Evolutionary conservation across 495 filamentous ascomycete species (phyloP).

Genomic region (Penicillium cataractarum): DNA sequence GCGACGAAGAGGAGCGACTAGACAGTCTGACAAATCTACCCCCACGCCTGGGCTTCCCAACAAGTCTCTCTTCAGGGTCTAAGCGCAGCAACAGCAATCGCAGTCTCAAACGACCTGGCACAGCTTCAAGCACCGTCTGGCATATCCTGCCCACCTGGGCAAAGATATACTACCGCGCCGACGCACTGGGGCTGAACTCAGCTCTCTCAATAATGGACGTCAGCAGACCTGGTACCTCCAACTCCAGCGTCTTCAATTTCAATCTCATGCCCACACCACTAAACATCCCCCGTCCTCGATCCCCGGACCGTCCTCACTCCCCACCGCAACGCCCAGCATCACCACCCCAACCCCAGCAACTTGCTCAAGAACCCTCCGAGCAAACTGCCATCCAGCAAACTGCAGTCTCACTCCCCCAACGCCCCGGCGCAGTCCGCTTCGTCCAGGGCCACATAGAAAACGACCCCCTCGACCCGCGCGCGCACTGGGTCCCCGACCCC

Average conservation of each 20-base stretch:
- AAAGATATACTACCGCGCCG: constrained; percentile 50
- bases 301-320: constrained; percentile 25
- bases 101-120: constrained; percentile 43
- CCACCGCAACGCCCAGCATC: constrained; percentile 1
- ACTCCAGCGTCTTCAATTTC: constrained; percentile 38
- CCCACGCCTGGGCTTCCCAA: constrained; percentile 38
- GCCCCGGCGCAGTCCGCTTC: constrained; percentile 13
- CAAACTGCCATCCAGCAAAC: no score
- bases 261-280: constrained; percentile 36
- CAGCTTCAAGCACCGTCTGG: constrained; percentile 55
- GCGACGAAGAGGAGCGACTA: constrained; percentile 40
- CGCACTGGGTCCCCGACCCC: constrained; percentile 44
- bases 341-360: not conserved
- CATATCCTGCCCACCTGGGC: constrained; percentile 56
- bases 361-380: no score
- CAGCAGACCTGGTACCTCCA: constrained; percentile 37
- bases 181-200: constrained; percentile 36
- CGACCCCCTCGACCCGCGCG: constrained; percentile 49
- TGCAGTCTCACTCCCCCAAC: not conserved
- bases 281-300: constrained; percentile 28
- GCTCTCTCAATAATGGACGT: constrained; percentile 39
- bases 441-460: constrained; percentile 32
- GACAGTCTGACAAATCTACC: constrained; percentile 50
- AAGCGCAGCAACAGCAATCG: constrained; percentile 44
- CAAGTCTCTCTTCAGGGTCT: constrained; percentile 41